Evolutionary conservation across 345 rosid species (phyloP), one percentile per base, ranked within the genome.

Genomic region (Eucalyptus erythrocorys): DNA sequence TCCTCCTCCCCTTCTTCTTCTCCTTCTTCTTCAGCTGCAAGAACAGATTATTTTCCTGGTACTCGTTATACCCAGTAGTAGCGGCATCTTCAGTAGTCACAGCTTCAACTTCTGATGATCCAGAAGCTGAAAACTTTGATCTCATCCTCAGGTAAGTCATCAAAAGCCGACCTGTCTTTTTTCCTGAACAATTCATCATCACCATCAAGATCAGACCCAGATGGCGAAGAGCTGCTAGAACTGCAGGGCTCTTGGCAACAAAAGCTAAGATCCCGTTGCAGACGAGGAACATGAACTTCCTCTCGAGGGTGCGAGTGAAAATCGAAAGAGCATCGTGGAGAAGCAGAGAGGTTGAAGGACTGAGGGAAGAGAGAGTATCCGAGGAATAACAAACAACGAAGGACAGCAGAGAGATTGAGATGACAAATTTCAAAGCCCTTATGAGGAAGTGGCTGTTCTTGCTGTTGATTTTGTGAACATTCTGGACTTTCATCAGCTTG

Each of bases 211-310:
- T 61, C 88, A 57, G 90, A 66, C 10, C 16, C 37, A 50, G 40
- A 45, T 30, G 87, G 22, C 10, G 93, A 89, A 45, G 90, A 42
- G 47, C 48, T 14, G 55, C 15, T 24, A 48, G 88, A 90, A 76
- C 76, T 40, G 6, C 88, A 87, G 64, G 34, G 82, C 61, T 90
- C 87, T 85, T 92, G 49, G 91, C 93, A 47, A 94, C 94, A 88
- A 94, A 68, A 82, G 93, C 94, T 40, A 95, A 92, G 93, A 94
- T 95, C 24, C 92, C 96, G 86, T 93, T 94, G 87, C 93, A 95
- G 7, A 94, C 55, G 45, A 95, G 90, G 91, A 95, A 93, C 93
- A 93, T 89, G 90, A 91, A 95, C 87, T 94, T 95, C 53, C 94
- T 91, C 87, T 94, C 95, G 4, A 94, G 88, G 26, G 89, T 50